These are phyloP conservation scores for Carpinus fangiana DNA, from an alignment of 306 rosid genomes.

Conservation along the genomic window DNA sequence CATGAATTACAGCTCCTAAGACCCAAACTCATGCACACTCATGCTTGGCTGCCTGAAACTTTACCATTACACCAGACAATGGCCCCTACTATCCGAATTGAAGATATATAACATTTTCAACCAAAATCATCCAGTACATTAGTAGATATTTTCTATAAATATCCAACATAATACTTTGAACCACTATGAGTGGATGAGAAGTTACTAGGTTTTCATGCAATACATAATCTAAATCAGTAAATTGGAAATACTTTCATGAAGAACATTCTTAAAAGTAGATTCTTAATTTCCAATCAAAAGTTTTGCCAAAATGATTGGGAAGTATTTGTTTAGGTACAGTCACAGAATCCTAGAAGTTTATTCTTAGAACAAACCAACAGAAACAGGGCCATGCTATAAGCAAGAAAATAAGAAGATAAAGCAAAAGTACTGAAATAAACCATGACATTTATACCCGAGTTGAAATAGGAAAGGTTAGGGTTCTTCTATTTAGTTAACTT, in stretches of 20 bases:
- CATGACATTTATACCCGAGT: neutral
- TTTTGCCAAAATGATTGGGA: no score
- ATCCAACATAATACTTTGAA: neutral
- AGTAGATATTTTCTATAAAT: neutral
- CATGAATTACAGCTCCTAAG: neutral
- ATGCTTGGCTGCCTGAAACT: neutral
- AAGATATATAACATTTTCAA: no score
- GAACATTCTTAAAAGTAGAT: neutral
- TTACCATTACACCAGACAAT: neutral
- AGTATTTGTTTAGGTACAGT: neutral
- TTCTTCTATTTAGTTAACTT: neutral
- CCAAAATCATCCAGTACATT: no score
- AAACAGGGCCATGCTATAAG: neutral
- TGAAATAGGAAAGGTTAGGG: neutral
- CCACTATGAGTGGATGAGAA: neutral
- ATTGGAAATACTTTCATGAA: neutral
- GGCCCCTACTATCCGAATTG: neutral
- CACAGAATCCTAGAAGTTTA: neutral
- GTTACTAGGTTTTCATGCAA: neutral
- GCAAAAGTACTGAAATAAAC: neutral
- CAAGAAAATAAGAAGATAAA: neutral
- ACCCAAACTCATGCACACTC: neutral
- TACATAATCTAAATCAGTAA: neutral
- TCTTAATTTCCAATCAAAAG: no score
- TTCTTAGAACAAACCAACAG: no score